These are phyloP conservation scores for Parietaria judaica DNA, from an alignment of 306 rosid species.

Conservation along the genomic window DNA sequence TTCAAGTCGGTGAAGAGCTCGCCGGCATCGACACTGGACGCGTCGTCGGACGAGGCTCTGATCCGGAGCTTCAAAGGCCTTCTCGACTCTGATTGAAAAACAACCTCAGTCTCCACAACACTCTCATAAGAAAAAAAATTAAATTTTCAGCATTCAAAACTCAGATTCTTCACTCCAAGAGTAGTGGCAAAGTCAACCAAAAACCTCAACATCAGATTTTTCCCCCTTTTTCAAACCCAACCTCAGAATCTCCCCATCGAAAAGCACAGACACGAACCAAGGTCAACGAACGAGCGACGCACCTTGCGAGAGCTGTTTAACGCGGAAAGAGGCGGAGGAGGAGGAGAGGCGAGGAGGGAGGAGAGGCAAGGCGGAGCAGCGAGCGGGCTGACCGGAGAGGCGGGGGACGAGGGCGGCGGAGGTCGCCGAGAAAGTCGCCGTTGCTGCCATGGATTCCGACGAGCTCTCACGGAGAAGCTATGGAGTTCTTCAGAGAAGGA, in stretches of 20 bases:
- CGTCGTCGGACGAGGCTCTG: constrained; percentile 83
- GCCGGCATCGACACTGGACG: constrained; percentile 55
- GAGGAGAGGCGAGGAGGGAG: constrained; percentile 68
- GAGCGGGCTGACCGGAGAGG: constrained; percentile 30
- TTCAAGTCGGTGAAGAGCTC: constrained; percentile 81
- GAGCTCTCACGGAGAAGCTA: neutral
- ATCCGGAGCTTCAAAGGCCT: constrained; percentile 45
- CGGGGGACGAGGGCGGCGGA: constrained; percentile 48
- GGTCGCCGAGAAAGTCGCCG: constrained; percentile 43
- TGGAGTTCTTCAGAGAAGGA: neutral
- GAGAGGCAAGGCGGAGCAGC: constrained; percentile 57
- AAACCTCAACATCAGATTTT: too few relatives aligned
- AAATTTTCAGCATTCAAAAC: too few relatives aligned
- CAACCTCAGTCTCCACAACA: too few relatives aligned
- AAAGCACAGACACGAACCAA: neutral
- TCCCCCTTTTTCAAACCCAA: too few relatives aligned
- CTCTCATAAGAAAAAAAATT: too few relatives aligned
- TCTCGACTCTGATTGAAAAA: constrained; percentile 35
- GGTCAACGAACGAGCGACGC: neutral
- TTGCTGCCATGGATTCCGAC: constrained; percentile 37
- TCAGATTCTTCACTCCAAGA: too few relatives aligned
- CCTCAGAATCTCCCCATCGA: too few relatives aligned
- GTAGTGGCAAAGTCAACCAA: too few relatives aligned
- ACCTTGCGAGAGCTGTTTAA: constrained; percentile 47
- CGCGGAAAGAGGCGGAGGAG: constrained; percentile 30